Evolutionary conservation across 768 basidiomycete species (phyloP), one percentile per base, ranked within the genome.

Genomic region (Butyriboletus loyo): DNA sequence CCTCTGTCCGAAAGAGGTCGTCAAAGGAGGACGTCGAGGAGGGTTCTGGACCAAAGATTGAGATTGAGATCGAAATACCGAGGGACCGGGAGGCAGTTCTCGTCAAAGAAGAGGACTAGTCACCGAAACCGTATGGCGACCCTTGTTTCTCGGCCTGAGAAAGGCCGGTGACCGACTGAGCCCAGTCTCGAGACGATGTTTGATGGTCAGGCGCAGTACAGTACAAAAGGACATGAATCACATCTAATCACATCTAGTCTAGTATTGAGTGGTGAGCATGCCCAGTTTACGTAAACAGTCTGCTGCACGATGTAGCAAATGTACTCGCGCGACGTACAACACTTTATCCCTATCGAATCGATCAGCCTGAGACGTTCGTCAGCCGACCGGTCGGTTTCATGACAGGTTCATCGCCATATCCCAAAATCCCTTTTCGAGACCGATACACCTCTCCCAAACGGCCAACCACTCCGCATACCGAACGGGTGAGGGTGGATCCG

Each of bases 361-460:
- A 22, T 14, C 14, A 30, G 5, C 21, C 19, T 13, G 37, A 4
- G 11, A 21, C 13, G 1, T 13, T 13, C 15, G 39, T 45, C 21
- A 7, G 6, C 21, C 7, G 7, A 25, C 10, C 17, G 7, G 25
- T 11, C 4, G 4, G 36, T 14, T 36, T 62, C 45, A 60, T 7
- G 49, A 50, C 28, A 59, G 37, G 19, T 60, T 55, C 59, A 85
- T 64, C 5, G 81, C 81, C 75, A 83, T 83, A 41, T 95, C 89
- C 94, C 94, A 98, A 66, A 96, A 96, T 0, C 78, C 82, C 58
- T 82, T 87, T 72, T 98, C 94, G 41, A 97, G 73, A 41, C 72
- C 67, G 0, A 89, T 84, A 62, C 89, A 91, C 49, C 79, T 80
- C 62, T 81, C 77, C 89, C 92, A 96, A 3, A 92, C 80, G 17